Conservation (phyloP, 2,329 filamentous ascomycete genomes). For the Xylaria sp. region DNA sequence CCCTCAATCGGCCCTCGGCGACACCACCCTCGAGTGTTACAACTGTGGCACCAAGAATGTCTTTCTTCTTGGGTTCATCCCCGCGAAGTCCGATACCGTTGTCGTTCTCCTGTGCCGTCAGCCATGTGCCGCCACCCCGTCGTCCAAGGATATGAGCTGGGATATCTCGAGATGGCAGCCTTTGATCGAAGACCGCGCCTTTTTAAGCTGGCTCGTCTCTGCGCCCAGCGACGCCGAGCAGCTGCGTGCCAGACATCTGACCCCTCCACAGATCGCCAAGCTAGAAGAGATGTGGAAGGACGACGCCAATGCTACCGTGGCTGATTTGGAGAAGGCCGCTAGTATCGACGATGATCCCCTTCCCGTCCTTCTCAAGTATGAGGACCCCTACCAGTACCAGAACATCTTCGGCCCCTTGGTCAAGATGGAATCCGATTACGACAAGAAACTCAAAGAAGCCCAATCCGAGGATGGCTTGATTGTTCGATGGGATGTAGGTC, state of each 20-base stretch:
- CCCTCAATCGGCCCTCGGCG: conserved; percentile 89
- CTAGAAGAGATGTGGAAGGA: conserved; percentile 99
- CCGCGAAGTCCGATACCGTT: conserved; percentile 97
- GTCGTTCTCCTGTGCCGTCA: conserved; percentile 97
- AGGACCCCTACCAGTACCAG: conserved; percentile 98
- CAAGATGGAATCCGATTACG: conserved; percentile 99
- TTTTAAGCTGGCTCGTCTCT: conserved; percentile 91
- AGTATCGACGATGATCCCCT: conserved; percentile 95
- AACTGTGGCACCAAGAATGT: conserved; percentile 99
- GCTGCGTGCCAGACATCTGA: conserved; percentile 91
- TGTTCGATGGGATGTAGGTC: conserved; percentile 91
- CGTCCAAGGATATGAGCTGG: conserved; percentile 99
- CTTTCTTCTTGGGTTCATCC: conserved; percentile 96
- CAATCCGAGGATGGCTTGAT: conserved; percentile 96
- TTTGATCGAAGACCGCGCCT: conserved; percentile 95
- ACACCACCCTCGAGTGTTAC: conserved; percentile 98
- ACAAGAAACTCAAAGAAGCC: conserved; percentile 97
- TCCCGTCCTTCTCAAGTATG: conserved; percentile 91
- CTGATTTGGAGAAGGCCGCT: conserved; percentile 89
- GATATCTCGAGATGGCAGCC: conserved; percentile 98
- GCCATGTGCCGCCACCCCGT: conserved; percentile 92
- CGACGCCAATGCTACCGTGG: conserved; percentile 86
- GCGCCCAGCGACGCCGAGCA: conserved; percentile 94
- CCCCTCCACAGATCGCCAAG: conserved; percentile 93
- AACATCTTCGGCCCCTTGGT: conserved; percentile 98